phyloP scores from a whole-genome alignment of 2,329 filamentous ascomycete genomes.

The Hawksworthiomyces lignivorus region DNA sequence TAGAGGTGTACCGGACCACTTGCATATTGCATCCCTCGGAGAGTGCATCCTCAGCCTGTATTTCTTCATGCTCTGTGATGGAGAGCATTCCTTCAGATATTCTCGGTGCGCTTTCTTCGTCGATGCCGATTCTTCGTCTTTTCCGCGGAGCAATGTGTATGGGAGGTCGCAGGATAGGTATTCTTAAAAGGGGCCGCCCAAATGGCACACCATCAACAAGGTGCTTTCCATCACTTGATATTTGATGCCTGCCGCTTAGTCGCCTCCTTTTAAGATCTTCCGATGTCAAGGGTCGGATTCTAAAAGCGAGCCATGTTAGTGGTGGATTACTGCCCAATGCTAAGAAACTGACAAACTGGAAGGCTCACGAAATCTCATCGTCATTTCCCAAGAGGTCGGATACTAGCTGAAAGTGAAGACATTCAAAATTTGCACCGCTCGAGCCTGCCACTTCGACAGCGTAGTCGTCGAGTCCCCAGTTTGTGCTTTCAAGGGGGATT shows the following conservation, averaged over 20 bases:
- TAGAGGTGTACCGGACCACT: constrained; percentile 21
- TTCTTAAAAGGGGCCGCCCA: constrained; percentile 61
- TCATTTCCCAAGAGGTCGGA: constrained; percentile 67
- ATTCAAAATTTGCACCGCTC: constrained; percentile 64
- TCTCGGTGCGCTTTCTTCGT: too few relatives aligned
- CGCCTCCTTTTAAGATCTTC: constrained; percentile 67
- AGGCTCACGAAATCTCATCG: constrained; percentile 68
- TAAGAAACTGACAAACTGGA: too few relatives aligned
- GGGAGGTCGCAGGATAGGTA: constrained; percentile 52
- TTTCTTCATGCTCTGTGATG: too few relatives aligned
- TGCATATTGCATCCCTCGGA: too few relatives aligned
- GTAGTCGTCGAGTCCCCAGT: constrained; percentile 90
- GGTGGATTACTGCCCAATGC: too few relatives aligned
- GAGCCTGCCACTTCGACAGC: constrained; percentile 61
- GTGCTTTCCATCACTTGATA: constrained; percentile 68
- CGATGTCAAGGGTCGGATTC: constrained; percentile 69
- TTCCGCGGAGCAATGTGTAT: constrained; percentile 70
- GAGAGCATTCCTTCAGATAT: too few relatives aligned
- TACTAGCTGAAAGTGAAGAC: constrained; percentile 74
- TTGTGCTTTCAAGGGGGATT: constrained; percentile 69
- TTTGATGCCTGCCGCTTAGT: constrained; percentile 72
- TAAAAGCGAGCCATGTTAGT: constrained; percentile 29
- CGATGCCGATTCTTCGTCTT: constrained; percentile 43
- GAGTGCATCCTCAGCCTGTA: too few relatives aligned
- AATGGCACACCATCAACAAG: constrained; percentile 81